These are phyloP conservation scores for Aspergillus puulaauensis DNA, from an alignment of 2,329 filamentous ascomycete species.

Conservation along the genomic window DNA sequence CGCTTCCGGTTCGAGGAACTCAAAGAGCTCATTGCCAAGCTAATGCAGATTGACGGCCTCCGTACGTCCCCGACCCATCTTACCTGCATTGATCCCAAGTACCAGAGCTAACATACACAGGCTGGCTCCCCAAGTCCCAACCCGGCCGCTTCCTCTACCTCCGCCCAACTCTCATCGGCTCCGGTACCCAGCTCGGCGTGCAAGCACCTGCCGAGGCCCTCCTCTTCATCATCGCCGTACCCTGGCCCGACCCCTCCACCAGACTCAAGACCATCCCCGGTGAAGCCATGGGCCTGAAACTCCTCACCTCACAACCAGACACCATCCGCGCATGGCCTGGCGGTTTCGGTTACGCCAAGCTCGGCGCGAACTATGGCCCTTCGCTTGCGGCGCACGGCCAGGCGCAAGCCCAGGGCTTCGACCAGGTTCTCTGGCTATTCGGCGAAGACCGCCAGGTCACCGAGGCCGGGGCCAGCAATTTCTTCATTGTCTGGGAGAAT, in stretches of 20 bases:
- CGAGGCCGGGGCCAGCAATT: constrained; percentile 89
- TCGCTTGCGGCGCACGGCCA: constrained; percentile 74
- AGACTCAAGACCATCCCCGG: constrained; percentile 24
- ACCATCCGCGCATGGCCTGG: constrained; percentile 90
- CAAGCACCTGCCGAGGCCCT: constrained; percentile 78
- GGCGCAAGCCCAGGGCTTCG: constrained; percentile 70
- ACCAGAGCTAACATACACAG: constrained; percentile 28
- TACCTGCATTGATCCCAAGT: not conserved
- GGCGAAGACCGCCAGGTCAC: constrained; percentile 75
- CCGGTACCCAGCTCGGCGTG: constrained; percentile 76
- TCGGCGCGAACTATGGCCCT: constrained; percentile 92
- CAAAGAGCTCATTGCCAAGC: constrained; percentile 69
- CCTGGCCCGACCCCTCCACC: constrained; percentile 32
- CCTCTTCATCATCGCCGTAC: constrained; percentile 73
- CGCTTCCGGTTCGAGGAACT: constrained; percentile 70
- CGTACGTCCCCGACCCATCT: constrained; percentile 25
- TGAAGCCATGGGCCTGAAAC: constrained; percentile 52
- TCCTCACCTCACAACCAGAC: constrained; percentile 77
- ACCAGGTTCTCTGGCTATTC: constrained; percentile 94
- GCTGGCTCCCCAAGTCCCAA: constrained; percentile 69
- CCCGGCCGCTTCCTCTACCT: constrained; percentile 76
- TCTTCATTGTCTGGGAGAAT: constrained; percentile 75
- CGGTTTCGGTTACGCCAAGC: constrained; percentile 87
- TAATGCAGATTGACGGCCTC: constrained; percentile 65
- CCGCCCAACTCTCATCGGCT: constrained; percentile 83